Evolutionary conservation across 305 asterid species (phyloP), one percentile per base, ranked within the genome.

Genomic region (Fraxinus sp.): DNA sequence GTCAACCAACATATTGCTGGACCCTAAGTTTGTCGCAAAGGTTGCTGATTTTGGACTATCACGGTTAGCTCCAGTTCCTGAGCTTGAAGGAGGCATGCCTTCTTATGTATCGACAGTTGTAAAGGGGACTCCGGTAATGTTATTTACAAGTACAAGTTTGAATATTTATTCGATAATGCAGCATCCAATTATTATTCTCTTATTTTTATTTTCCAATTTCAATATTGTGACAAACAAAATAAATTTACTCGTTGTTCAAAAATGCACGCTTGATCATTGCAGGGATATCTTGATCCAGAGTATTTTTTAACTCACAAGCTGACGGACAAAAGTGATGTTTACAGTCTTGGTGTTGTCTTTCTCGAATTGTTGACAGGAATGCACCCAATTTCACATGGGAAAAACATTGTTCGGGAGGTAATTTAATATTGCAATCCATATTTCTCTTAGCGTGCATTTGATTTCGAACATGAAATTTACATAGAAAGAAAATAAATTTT

Each of bases 221-320:
- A 71, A 30, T 71, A 4, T 32, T 83, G 18, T 20, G 52, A 79
- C n/a, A 16, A 75, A 18, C 30, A 14, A 35, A 11, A 7, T 14
- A 39, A 70, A 7, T 81, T n/a, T 79, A 14, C 7, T 30, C 0
- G 26, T 52, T 35, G 35, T 85, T 82, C 4, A 33, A 80, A 79
- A 30, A 55, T 46, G 77, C 16, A 16, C 57, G 35, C 76, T 16
- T 81, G 79, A 77, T 77, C 77, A 74, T 35, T 87, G 87, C 87
- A 97, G 99, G 99, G 99, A 75, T 97, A 97, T 82, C 98, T 97
- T 70, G 99, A 97, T 84, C 99, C 99, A 1, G 99, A 97, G 88
- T 97, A 97, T 80, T 95, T 97, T 87, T 88, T 97, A 59, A 97
- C 99, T 6, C 98, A 91, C 75, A 93, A 95, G 89, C 88, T 97